A percentile compares a stretch with the other conserved stretches of the same genome.
Evolutionary conservation across 805 yeast genomes (phyloP).

Genomic region (Candida coleopterorum): DNA sequence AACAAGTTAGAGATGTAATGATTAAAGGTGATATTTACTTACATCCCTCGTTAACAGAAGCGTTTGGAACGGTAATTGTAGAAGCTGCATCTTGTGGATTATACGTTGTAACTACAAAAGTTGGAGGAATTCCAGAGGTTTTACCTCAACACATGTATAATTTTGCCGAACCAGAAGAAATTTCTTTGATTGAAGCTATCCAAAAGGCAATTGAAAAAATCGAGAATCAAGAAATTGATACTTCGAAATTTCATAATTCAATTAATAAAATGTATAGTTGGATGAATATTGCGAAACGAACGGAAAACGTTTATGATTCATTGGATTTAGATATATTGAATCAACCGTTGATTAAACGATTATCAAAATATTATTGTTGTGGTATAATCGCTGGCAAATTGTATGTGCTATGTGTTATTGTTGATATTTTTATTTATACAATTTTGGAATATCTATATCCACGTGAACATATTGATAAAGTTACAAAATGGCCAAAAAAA

Average conservation of each 20-base stretch:
- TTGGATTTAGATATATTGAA: slow-evolving; percentile 36
- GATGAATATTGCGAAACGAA: slow-evolving; percentile 81
- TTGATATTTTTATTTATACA: slow-evolving; percentile 63
- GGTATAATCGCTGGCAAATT: slow-evolving; percentile 85
- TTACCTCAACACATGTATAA: slow-evolving; percentile 90
- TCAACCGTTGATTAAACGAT: slow-evolving; percentile 52
- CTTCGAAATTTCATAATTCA: slow-evolving; percentile 72
- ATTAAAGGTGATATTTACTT: slow-evolving; percentile 88
- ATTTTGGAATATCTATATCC: slow-evolving; percentile 74
- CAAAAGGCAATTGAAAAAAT: slow-evolving; percentile 62
- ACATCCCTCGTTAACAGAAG: slow-evolving; percentile 93
- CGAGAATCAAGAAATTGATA: slow-evolving; percentile 56
- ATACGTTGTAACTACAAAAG: slow-evolving; percentile 88
- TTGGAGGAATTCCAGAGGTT: slow-evolving; percentile 98
- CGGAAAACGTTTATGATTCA: slow-evolving; percentile 73
- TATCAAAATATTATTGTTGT: slow-evolving; percentile 61
- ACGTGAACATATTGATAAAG: slow-evolving; percentile 61
- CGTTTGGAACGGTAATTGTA: slow-evolving; percentile 94
- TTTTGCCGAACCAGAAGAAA: slow-evolving; percentile 85
- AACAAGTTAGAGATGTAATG: slow-evolving; percentile 89
- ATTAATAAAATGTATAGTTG: slow-evolving; percentile 85
- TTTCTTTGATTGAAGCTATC: slow-evolving; percentile 69
- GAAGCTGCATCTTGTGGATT: slow-evolving; percentile 98
- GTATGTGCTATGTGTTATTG: slow-evolving; percentile 73
- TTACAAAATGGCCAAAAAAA: slow-evolving; percentile 69